These are phyloP conservation scores for Exophiala spinifera DNA, from an alignment of 2,329 filamentous ascomycete species.

Conservation along the genomic window DNA sequence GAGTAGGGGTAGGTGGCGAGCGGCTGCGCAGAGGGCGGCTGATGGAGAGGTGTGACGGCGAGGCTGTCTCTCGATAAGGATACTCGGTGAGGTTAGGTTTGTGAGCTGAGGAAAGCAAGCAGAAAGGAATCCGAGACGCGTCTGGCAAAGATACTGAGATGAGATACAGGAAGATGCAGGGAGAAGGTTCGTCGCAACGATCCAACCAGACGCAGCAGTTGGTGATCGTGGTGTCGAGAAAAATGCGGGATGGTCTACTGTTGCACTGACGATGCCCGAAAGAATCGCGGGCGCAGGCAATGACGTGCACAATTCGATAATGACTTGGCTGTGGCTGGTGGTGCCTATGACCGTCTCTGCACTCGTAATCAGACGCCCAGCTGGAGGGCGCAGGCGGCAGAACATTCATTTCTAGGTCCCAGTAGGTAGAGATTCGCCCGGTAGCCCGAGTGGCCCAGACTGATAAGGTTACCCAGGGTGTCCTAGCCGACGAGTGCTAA, in stretches of 20 bases:
- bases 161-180: constrained; percentile 1
- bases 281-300: neutral
- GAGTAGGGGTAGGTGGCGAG: neutral
- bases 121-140: neutral
- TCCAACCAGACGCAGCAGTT: constrained; percentile 23
- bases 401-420: too few species aligned
- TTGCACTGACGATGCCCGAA: neutral
- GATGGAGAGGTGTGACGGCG: constrained; percentile 5
- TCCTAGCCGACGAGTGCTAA: neutral
- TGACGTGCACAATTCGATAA: neutral
- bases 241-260: constrained; percentile 19
- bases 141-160: constrained; percentile 4
- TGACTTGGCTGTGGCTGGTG: neutral
- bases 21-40: neutral
- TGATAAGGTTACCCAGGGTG: neutral
- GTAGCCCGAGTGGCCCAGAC: too few species aligned
- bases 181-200: neutral
- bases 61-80: constrained; percentile 1
- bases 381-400: too few species aligned
- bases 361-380: too few species aligned
- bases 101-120: constrained; percentile 5
- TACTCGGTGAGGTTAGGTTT: neutral
- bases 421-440: too few species aligned
- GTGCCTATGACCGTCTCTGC: neutral
- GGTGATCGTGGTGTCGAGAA: constrained; percentile 20